Percentiles rank a stretch among this genome's conserved stretches.
These are phyloP conservation scores for Mortierella sp. DNA, from an alignment of 371 early-diverging fungal species.

Conservation along the genomic window DNA sequence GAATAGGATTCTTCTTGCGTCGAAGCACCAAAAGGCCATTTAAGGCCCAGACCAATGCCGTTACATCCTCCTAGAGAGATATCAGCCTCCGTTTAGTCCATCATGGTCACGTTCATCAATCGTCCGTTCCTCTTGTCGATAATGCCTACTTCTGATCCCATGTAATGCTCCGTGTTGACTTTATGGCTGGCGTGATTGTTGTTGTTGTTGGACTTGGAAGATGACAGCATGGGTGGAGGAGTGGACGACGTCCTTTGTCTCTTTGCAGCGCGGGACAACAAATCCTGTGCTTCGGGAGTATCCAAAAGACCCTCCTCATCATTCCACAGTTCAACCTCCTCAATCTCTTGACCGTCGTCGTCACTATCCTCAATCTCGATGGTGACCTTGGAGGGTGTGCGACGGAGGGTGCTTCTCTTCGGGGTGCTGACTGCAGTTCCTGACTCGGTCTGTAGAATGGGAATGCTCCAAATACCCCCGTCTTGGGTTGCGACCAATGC, in stretches of 20 bases:
- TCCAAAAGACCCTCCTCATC: conserved; percentile 36
- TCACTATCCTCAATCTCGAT: conserved; percentile 31
- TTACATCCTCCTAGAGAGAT: too few species aligned
- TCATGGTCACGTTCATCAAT: too few species aligned
- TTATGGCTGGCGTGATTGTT: background rate
- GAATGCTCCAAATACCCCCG: conserved; percentile 21
- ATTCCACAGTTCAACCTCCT: conserved; percentile 46
- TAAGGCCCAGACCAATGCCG: background rate
- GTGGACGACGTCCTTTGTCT: conserved; percentile 29
- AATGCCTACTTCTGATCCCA: conserved; percentile 28
- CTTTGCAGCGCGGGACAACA: conserved; percentile 8
- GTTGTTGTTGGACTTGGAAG: background rate
- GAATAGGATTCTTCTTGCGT: conserved; percentile 3
- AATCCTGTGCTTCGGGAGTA: conserved; percentile 8
- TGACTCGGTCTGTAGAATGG: background rate
- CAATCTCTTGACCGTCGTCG: conserved; percentile 14
- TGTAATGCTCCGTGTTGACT: conserved; percentile 1
- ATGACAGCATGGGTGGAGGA: background rate
- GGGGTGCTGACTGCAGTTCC: background rate
- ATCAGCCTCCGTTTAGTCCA: too few species aligned
- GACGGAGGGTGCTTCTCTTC: background rate
- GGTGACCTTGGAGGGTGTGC: background rate
- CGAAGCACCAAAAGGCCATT: conserved; percentile 18
- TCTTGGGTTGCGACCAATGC: conserved; percentile 20
- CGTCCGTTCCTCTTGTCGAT: too few species aligned